Conservation (phyloP, 495 filamentous ascomycete genomes). For the Gamarada debralockiae region DNA sequence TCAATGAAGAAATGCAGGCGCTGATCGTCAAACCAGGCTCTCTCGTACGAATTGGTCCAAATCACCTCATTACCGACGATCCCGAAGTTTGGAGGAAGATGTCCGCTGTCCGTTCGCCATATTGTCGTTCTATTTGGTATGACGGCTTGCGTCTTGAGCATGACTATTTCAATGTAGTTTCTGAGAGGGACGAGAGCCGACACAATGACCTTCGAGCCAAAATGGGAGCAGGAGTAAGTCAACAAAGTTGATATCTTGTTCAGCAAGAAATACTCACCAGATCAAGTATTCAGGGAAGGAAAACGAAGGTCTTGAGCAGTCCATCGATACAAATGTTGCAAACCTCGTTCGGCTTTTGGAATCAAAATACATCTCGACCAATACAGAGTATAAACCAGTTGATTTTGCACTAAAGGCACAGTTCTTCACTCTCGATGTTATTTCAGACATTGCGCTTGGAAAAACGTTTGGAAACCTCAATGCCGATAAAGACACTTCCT, state of each 20-base stretch:
- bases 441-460: conserved; percentile 46
- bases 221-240: conserved; percentile 34
- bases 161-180: conserved; percentile 32
- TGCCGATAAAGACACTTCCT: conserved; percentile 6
- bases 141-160: conserved; percentile 27
- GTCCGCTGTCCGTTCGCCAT: conserved; percentile 31
- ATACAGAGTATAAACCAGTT: conserved; percentile 29
- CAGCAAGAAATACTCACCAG: background rate
- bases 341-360: conserved; percentile 35
- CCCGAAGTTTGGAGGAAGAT: conserved; percentile 31
- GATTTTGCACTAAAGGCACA: conserved; percentile 40
- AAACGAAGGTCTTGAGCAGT: conserved; percentile 35
- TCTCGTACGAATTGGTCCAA: conserved; percentile 39
- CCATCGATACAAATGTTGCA: conserved; percentile 39
- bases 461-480: conserved; percentile 28
- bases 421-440: conserved; percentile 49
- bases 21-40: conserved; percentile 26
- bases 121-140: conserved; percentile 29
- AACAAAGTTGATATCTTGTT: background rate
- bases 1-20: background rate
- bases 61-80: conserved; percentile 36
- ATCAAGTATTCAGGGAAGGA: conserved; percentile 47
- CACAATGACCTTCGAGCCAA: conserved; percentile 32
- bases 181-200: conserved; percentile 25
- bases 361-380: conserved; percentile 25